These are phyloP conservation scores for Pseudocercospora cruenta DNA, from an alignment of 2,329 filamentous ascomycete species.

Conservation along the genomic window DNA sequence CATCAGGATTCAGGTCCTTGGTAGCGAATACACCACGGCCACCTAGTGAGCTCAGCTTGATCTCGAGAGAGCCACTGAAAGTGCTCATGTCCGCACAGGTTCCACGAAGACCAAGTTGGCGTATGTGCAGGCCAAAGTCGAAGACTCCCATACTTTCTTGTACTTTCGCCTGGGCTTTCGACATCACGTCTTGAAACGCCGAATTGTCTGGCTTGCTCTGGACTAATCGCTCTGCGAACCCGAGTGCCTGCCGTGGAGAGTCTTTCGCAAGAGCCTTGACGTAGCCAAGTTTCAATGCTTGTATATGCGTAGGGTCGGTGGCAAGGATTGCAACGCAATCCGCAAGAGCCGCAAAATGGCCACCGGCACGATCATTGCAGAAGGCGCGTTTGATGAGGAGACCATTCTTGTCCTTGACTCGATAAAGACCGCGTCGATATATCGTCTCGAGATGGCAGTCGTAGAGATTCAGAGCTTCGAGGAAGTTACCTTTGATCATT, in stretches of 20 bases:
- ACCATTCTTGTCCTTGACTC: not conserved
- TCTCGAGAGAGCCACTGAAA: slow-evolving; percentile 3
- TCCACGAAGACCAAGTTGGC: not conserved
- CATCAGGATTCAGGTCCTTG: slow-evolving; percentile 41
- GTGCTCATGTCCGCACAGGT: slow-evolving; percentile 1
- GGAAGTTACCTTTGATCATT: not conserved
- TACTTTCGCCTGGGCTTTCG: not conserved
- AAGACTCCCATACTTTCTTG: not conserved
- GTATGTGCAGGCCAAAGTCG: not conserved
- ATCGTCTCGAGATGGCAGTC: not conserved
- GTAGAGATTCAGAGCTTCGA: slow-evolving; percentile 6
- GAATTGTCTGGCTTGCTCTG: not conserved
- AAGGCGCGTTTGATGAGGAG: slow-evolving; percentile 2
- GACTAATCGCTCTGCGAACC: not conserved
- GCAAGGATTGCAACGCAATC: not conserved
- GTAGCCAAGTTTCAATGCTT: slow-evolving; percentile 2
- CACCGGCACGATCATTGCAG: slow-evolving; percentile 1
- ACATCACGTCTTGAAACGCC: not conserved
- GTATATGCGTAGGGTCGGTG: not conserved
- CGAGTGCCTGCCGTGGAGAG: not conserved
- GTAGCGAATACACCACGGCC: slow-evolving; percentile 51
- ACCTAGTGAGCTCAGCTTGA: slow-evolving; percentile 32
- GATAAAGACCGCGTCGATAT: not conserved
- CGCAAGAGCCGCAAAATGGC: not conserved
- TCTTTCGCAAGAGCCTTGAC: not conserved